Evolutionary conservation across 2,329 filamentous ascomycete species (phyloP), one percentile per base, ranked within the genome.

Genomic region (Xylariaceae sp.): DNA sequence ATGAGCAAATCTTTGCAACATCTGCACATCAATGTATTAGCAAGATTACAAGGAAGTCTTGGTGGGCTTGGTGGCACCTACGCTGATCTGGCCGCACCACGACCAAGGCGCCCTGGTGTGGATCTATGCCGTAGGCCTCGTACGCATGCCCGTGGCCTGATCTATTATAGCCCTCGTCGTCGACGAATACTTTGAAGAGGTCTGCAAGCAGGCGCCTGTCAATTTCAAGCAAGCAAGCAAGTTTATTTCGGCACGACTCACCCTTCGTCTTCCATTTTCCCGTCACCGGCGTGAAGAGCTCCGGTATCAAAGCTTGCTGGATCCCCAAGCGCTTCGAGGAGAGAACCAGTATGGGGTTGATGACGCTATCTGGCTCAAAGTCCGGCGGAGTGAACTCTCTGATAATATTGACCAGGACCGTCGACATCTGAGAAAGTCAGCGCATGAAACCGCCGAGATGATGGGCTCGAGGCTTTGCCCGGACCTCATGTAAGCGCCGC

Each of bases 21-120:
- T 56, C 54, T 57, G 11, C 19, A 9, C 2, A 15, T 39, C 11
- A 38, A 27, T 14, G 19, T 19, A 28, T 18, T 7, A 28, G 4
- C 2, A 12, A 12, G 16, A 17, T 27, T 24, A 15, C 8, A 13
- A 19, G 13, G 4, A 13, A 14, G 6, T 7, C 25, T 13, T 4
- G 14, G 12, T 24, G 13, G 9, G 25, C 14, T 9, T 13, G 28
- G 3, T 5, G 3, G 21, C n/a, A 55, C 68, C 58, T 54, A 74
- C 72, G 75, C 57, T 79, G 75, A 58, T 80, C 76, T 2, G 76
- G 77, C 11, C 77, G 61, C 7, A 79, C 65, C 38, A 80, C 57
- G 0, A 73, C 61, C 4, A 77, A 40, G 0, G 64, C 67, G 0
- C 71, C 70, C 19, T 51, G 37, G 5, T 53, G 42, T 0, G 61